Conservation (phyloP, 2,329 filamentous ascomycete species). For the Curvularia hawaiiensis region DNA sequence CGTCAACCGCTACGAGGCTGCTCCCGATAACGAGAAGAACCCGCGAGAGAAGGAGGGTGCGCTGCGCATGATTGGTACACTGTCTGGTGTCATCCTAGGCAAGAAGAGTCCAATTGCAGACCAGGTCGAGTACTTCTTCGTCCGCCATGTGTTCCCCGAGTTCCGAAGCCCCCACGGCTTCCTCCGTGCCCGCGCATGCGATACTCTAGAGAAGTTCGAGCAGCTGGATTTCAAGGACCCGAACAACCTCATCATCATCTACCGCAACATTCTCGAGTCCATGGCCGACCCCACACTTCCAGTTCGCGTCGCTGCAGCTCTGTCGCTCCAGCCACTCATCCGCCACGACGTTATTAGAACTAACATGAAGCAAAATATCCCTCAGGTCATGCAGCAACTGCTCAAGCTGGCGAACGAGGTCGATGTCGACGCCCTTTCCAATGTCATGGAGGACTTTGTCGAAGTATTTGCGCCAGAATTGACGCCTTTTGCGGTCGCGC, state of each 20-base stretch:
- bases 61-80: constrained; percentile 92
- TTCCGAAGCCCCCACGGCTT: constrained; percentile 93
- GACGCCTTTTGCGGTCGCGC: constrained; percentile 93
- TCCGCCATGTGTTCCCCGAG: constrained; percentile 97
- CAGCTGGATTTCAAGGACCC: constrained; percentile 95
- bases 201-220: constrained; percentile 98
- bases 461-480: constrained; percentile 98
- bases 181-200: constrained; percentile 91
- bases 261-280: constrained; percentile 93
- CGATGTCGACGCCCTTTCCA: constrained; percentile 94
- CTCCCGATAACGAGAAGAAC: constrained; percentile 87
- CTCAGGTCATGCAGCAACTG: constrained; percentile 98
- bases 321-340: constrained; percentile 94
- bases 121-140: constrained; percentile 98
- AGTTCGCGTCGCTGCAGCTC: constrained; percentile 89
- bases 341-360: constrained; percentile 91
- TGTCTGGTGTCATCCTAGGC: constrained; percentile 90
- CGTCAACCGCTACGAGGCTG: constrained; percentile 88
- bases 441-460: constrained; percentile 99
- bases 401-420: constrained; percentile 97
- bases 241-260: constrained; percentile 94
- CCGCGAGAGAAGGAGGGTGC: constrained; percentile 96
- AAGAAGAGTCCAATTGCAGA: constrained; percentile 99
- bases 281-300: constrained; percentile 95
- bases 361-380: constrained; percentile 97